These are phyloP conservation scores for Exophiala phaeomuriformis DNA, from an alignment of 2,329 filamentous ascomycete genomes.

Conservation along the genomic window DNA sequence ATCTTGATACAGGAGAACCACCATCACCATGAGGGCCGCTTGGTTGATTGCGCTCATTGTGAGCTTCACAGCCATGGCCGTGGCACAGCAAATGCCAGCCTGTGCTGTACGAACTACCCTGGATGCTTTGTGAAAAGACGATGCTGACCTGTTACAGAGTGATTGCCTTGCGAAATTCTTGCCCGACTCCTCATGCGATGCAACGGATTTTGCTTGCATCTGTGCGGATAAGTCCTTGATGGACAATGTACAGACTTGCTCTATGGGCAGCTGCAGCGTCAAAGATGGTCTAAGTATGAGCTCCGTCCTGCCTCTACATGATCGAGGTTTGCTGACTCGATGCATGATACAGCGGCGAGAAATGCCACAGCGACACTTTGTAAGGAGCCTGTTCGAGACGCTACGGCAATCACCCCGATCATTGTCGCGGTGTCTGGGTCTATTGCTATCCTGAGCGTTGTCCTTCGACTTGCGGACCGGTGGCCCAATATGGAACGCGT, in stretches of 20 bases:
- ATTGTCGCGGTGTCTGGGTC: conserved; percentile 11
- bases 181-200: conserved; percentile 21
- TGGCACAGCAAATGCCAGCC: conserved; percentile 10
- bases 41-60: conserved; percentile 1
- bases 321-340: neutral
- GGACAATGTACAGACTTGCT: conserved; percentile 26
- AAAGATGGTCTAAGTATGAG: conserved; percentile 26
- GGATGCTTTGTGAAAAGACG: neutral
- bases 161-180: conserved; percentile 7
- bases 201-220: conserved; percentile 28
- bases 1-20: neutral
- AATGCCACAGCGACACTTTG: conserved; percentile 12
- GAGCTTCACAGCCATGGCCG: conserved; percentile 2
- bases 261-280: conserved; percentile 29
- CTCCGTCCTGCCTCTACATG: neutral
- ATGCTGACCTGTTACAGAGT: conserved; percentile 1
- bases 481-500: neutral
- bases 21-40: conserved; percentile 3
- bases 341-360: conserved; percentile 6
- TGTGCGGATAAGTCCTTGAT: conserved; percentile 29
- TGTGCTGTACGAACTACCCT: conserved; percentile 6
- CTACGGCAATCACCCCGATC: conserved; percentile 6
- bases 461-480: conserved; percentile 12
- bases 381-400: neutral
- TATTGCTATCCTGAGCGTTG: conserved; percentile 12